Evolutionary conservation across 176 grass and related monocot genomes (phyloP).

Genomic region (Eremochloa ophiuroides): DNA sequence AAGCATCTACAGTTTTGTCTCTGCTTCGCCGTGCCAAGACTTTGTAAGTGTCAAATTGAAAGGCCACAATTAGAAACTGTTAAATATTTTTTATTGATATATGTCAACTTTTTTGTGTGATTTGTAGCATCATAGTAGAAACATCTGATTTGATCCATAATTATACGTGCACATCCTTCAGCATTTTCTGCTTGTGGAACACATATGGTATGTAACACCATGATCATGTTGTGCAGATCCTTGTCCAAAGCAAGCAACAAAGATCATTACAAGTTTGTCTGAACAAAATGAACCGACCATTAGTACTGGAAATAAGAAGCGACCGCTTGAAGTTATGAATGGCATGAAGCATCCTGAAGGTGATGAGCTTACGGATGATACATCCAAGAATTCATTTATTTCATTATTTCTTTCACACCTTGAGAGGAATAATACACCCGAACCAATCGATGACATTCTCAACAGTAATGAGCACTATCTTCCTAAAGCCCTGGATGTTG

Average conservation of each 20-base stretch:
- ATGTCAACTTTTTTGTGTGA: neutral
- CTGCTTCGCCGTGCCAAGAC: neutral
- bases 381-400: slow-evolving; percentile 79
- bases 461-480: slow-evolving; percentile 60
- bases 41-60: slow-evolving; percentile 1
- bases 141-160: slow-evolving; percentile 12
- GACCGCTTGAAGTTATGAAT: slow-evolving; percentile 29
- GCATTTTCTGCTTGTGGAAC: slow-evolving; percentile 4
- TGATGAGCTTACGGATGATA: slow-evolving; percentile 34
- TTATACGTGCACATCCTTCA: slow-evolving; percentile 1
- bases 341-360: slow-evolving; percentile 30
- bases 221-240: slow-evolving; percentile 46
- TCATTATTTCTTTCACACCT: slow-evolving; percentile 98
- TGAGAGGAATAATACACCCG: slow-evolving; percentile 63
- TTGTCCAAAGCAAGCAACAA: slow-evolving; percentile 44
- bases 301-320: slow-evolving; percentile 33
- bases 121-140: slow-evolving; percentile 13
- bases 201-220: slow-evolving; percentile 30
- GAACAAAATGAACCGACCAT: slow-evolving; percentile 21
- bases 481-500: slow-evolving; percentile 42
- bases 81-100: neutral
- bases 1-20: slow-evolving; percentile 2
- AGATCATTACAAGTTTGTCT: slow-evolving; percentile 37
- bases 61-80: neutral
- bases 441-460: slow-evolving; percentile 58